Evolutionary conservation across 495 filamentous ascomycete genomes (phyloP), one percentile per base, ranked within the genome.

Genomic region (Parathielavia appendiculata): DNA sequence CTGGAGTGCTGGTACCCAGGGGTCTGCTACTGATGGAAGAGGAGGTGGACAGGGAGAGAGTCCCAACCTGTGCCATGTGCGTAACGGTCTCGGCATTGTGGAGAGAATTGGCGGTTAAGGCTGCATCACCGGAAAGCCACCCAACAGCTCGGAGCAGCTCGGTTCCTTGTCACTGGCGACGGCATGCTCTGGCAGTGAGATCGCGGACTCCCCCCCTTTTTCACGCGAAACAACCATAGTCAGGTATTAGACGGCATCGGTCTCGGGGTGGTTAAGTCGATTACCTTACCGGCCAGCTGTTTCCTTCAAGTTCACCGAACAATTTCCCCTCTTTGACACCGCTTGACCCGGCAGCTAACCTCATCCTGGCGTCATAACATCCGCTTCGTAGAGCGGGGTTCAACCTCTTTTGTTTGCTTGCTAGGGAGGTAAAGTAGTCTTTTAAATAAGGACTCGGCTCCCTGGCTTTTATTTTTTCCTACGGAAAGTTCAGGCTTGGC

Each of bases 121-220:
- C 44, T 51, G 52, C 50, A 55, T 14, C 48, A 38, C 36, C 45
- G 14, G 35, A 43, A 54, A 55, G 14, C 51, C 49, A 50, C 58
- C 58, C 58, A 56, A 38, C 58, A 17, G 58, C 52, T 56, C 26
- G 58, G 58, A 49, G 51, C 58, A 51, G 51, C 58, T 60, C 26
- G 26, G 26, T 51, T 41, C 35, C 30, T 19, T 54, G 61, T 48
- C 39, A 51, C 43, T 59, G 57, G 54, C 41, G 36, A 14, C 47
- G 16, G 26, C 26, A n/a, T n/a, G n/a, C n/a, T n/a, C n/a, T n/a
- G n/a, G n/a, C n/a, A n/a, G n/a, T n/a, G n/a, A n/a, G n/a, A n/a
- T n/a, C n/a, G n/a, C n/a, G n/a, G n/a, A n/a, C n/a, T n/a, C n/a
- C n/a, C n/a, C n/a, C n/a, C n/a, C n/a, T n/a, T n/a, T n/a, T n/a